Percentiles rank a stretch among this genome's conserved stretches.
Evolutionary conservation across 2,329 filamentous ascomycete species (phyloP).

Genomic region (Cladophialophora yegresii): DNA sequence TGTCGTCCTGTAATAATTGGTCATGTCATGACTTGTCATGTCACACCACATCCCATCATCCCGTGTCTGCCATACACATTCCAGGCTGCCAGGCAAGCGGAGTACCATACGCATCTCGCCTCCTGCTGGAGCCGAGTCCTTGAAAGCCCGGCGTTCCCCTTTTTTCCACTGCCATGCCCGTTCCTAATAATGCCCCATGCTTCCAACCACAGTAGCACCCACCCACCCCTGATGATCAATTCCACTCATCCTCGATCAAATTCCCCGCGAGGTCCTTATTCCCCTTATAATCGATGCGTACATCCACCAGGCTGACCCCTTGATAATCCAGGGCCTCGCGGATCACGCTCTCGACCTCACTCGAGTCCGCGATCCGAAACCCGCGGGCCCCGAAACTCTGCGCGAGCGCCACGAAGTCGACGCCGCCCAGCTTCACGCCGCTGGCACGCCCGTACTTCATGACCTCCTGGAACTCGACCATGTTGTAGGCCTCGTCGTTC

Average conservation of each 20-base stretch:
- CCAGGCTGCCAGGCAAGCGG: too few relatives aligned
- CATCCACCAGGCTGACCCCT: conserved; percentile 52
- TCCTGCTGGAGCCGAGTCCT: too few relatives aligned
- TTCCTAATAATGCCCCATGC: too few relatives aligned
- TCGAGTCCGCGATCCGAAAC: conserved; percentile 45
- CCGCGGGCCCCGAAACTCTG: conserved; percentile 53
- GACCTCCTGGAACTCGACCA: conserved; percentile 56
- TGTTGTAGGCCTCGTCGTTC: conserved; percentile 55
- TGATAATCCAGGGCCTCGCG: conserved; percentile 47
- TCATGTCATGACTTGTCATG: too few relatives aligned
- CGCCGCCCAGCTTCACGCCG: conserved; percentile 50
- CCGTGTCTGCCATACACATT: too few relatives aligned
- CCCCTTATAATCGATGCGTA: conserved; percentile 51
- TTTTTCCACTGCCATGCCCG: too few relatives aligned
- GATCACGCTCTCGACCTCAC: conserved; percentile 50
- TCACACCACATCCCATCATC: too few relatives aligned
- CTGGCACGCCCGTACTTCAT: conserved; percentile 52
- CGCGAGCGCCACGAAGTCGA: conserved; percentile 53
- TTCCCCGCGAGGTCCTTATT: conserved; percentile 47
- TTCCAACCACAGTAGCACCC: too few relatives aligned
- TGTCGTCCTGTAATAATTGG: too few relatives aligned
- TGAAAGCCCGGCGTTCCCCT: too few relatives aligned
- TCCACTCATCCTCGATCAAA: conserved; percentile 40
- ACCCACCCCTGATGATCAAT: conserved; percentile 11
- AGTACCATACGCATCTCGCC: too few relatives aligned